Base-by-base conservation (phyloP, 441 rosid species). In the Gossypium aridum region DNA sequence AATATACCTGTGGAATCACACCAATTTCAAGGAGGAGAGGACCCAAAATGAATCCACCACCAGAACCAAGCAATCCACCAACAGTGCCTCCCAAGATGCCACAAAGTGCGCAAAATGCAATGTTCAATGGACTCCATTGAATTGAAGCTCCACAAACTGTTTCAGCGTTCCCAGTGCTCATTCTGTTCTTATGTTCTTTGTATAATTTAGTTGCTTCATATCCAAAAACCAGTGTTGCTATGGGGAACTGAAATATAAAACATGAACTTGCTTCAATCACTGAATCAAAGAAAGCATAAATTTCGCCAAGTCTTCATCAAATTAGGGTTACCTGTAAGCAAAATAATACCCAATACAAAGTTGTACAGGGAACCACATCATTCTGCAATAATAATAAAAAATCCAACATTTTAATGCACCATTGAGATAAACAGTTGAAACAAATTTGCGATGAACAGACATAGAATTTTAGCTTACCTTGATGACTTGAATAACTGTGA, bases 11-110 rank as follows among this genome's bases (percentile, higher is more conserved):
- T 1, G 98, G 98, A 66, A 88, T 91, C 81, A 92, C 98, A 37
- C 98, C 98, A 26, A 92, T 91, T 83, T 95, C 99, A 2, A 95
- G 91, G n/a, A 95, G 89, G 34, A 95, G 90, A 0, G 98, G 99
- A 0, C 98, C 96, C 1, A 95, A 87, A 73, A 95, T 85, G 90
- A 92, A 95, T 1, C 99, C 99, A 22, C 98, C 99, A 31, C 98
- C 98, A 0, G 99, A 90, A 12, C 99, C 98, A 1, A 95, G 91
- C 1, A 92, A 85, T 68, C 98, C 99, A 3, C 99, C 99, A 0
- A 95, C 98, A 0, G 89, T 84, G 37, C 98, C 98, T 37, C 99
- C 99, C 22, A 87, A 45, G 73, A 89, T 72, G 26, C 96, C 94
- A 75, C 97, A 92, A 0, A 92, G 79, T 16, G 96, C 98, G 78